Percentiles rank a stretch among this genome's conserved stretches.
Conservation (phyloP, 352 stramenopile species). For the Thalassiosira mediterranea region DNA sequence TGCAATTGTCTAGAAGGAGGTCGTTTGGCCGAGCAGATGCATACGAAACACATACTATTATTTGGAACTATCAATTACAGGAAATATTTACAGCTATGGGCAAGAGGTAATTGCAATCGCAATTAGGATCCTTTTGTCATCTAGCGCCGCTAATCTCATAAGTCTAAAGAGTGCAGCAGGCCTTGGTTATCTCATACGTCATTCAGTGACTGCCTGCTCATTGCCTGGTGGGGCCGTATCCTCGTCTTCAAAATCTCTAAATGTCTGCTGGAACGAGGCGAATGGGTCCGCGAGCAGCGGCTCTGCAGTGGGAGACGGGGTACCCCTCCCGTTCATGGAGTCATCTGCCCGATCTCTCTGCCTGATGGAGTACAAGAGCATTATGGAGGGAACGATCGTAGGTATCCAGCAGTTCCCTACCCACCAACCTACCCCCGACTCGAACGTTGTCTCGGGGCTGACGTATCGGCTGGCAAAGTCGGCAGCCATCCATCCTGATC, state of each 20-base stretch:
- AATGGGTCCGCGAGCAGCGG: constrained; percentile 1
- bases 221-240: background rate
- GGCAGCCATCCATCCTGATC: constrained; percentile 47
- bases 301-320: too few relatives aligned
- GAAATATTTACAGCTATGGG: too few relatives aligned
- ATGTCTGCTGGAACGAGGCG: background rate
- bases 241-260: constrained; percentile 11
- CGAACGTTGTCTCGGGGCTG: constrained; percentile 31
- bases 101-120: too few relatives aligned
- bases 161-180: too few relatives aligned
- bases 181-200: background rate
- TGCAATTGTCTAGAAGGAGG: too few relatives aligned
- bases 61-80: too few relatives aligned
- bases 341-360: constrained; percentile 65
- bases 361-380: constrained; percentile 69
- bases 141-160: too few relatives aligned
- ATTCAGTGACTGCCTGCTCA: background rate
- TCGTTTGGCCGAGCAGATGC: too few relatives aligned
- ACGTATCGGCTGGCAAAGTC: constrained; percentile 41
- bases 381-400: constrained; percentile 46
- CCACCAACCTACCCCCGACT: constrained; percentile 53
- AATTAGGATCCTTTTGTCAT: too few relatives aligned
- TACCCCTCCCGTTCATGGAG: too few relatives aligned
- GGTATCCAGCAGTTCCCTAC: constrained; percentile 69
- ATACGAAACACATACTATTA: too few relatives aligned